Conservation (phyloP, 108 stramenopile genomes). For the Schizochytrium sp. region DNA sequence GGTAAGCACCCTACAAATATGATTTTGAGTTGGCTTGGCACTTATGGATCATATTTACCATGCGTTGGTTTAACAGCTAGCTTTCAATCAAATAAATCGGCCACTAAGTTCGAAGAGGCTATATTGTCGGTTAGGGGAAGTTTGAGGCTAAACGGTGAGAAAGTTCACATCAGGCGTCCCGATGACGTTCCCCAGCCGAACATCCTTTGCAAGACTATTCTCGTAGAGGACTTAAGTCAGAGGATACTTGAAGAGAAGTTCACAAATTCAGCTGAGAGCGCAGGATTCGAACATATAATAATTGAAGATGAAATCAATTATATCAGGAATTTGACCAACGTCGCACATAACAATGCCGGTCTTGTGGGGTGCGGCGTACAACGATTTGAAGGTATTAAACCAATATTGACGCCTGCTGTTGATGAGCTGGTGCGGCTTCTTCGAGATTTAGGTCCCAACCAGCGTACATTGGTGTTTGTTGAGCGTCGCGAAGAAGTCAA, state of each 20-base stretch:
- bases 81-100: neutral
- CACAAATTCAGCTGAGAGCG: neutral
- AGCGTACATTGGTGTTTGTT: neutral
- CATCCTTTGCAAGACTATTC: too few relatives aligned
- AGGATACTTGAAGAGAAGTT: too few relatives aligned
- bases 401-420: constrained; percentile 4
- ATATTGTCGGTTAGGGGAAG: too few relatives aligned
- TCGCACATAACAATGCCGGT: neutral
- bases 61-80: neutral
- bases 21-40: neutral
- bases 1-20: neutral
- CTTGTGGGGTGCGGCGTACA: neutral
- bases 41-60: neutral
- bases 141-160: too few relatives aligned
- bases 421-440: neutral
- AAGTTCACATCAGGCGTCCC: too few relatives aligned
- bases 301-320: neutral
- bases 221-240: too few relatives aligned
- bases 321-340: neutral
- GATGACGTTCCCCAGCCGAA: too few relatives aligned
- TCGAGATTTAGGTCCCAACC: neutral
- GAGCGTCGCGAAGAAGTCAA: neutral
- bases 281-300: neutral
- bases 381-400: neutral
- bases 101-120: too few relatives aligned